Evolutionary conservation across 2,329 filamentous ascomycete species (phyloP), one percentile per base, ranked within the genome.

Genomic region (Nemania serpens): DNA sequence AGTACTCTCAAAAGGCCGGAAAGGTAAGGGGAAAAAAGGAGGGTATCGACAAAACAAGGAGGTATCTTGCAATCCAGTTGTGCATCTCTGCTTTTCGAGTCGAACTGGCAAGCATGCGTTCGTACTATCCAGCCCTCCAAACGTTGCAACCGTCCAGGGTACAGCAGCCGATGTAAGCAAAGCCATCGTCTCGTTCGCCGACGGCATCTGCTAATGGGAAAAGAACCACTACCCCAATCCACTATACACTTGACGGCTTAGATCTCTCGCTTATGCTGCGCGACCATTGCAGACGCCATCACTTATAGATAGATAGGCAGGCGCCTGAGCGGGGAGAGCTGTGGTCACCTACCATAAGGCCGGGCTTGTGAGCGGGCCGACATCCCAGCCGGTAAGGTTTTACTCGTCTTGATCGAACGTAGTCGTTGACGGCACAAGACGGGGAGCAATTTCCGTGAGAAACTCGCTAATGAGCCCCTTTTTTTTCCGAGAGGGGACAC

Each of bases 211-310:
- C 34, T 9, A 36, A 33, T 17, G 3, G 39, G 9, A 20, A 49
- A n/a, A 45, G 25, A 29, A 29, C 7, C 25, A 29, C 7, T 29
- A 29, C 25, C 25, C 25, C 25, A 7, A 29, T 29, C 4, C 25
- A 29, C 25, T 29, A 29, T 36, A 34, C 43, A 18, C 15, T 57
- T 22, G n/a, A 25, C 20, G 60, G 60, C 53, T 58, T 49, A 49
- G 58, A 63, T 55, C 54, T 57, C 54, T 65, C 63, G 63, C 63
- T 63, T 63, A 65, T 58, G 63, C 61, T 59, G 58, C 51, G 52
- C 54, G 39, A 54, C 25, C 52, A 54, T 59, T 10, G n/a, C 41
- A 34, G 33, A 37, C 36, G 43, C 45, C 55, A 46, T 29, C 37
- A 45, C 48, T 43, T 52, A 58, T 55, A 58, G 41, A 37, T 54